These are phyloP conservation scores for Creolimax fragrantissima DNA, from an alignment of 78 protist genomes.

Conservation along the genomic window DNA sequence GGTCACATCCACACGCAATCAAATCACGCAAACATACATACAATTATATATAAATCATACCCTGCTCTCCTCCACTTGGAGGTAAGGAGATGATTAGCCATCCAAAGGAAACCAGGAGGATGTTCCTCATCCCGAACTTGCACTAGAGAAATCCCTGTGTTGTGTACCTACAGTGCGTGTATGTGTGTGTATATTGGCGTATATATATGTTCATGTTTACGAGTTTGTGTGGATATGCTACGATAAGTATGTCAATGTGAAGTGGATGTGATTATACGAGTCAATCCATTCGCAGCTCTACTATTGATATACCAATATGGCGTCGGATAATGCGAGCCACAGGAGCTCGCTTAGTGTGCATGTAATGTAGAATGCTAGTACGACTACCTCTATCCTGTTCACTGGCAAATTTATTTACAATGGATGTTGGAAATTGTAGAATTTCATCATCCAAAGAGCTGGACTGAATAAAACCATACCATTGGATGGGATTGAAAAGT, in stretches of 20 bases:
- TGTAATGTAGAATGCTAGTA: too few species aligned
- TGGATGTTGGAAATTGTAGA: too few species aligned
- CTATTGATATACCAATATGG: too few species aligned
- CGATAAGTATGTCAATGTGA: neutral
- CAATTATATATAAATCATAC: neutral
- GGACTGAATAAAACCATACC: too few species aligned
- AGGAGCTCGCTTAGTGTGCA: too few species aligned
- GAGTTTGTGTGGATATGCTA: neutral
- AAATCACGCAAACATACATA: neutral
- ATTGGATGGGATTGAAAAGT: too few species aligned
- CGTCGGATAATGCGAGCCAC: too few species aligned
- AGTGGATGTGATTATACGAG: neutral
- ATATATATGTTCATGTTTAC: neutral
- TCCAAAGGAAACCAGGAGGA: neutral
- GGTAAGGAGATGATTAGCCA: neutral
- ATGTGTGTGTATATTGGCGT: neutral
- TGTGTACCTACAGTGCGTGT: neutral
- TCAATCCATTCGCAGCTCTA: neutral
- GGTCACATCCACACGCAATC: too few species aligned
- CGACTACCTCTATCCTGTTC: too few species aligned
- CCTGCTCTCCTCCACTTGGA: constrained; percentile 14
- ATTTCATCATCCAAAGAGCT: too few species aligned
- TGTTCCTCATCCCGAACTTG: constrained; percentile 4
- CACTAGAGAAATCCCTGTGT: neutral
- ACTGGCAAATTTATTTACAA: too few species aligned